Evolutionary conservation across 2,329 filamentous ascomycete genomes (phyloP), one percentile per base, ranked within the genome.

Genomic region (Ophiostoma piceae): DNA sequence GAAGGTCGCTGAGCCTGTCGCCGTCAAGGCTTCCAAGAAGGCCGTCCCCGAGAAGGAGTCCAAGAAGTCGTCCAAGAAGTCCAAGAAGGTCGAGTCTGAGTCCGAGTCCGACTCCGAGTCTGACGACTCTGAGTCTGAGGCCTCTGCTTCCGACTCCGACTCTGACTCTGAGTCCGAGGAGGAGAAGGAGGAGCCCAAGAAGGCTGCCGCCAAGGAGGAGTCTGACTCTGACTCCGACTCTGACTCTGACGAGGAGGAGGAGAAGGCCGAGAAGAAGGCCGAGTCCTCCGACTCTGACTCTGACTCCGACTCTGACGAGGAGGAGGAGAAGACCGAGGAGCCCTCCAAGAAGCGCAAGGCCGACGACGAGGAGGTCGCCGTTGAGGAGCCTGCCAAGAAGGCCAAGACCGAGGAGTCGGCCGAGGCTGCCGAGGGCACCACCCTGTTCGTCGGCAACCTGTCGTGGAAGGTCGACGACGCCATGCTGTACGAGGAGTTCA

Each of bases 401-500:
- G 32, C 84, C 47, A 85, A 88, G 70, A 79, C 78, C 22, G 68
- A 43, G 22, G 64, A 47, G 54, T 84, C 54, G 3, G 57, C 19
- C 3, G 64, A 66, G 43, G 47, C 32, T 37, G 79, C 41, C 7
- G 67, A 70, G 64, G 66, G 69, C 67, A 82, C 83, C 74, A 96
- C 93, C 76, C 88, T 97, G 69, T 97, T 96, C 80, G 88, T 93
- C 74, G 94, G 94, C 75, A 94, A 92, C 84, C 84, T 97, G 73
- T 92, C 91, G 81, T 97, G 93, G 93, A 92, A 89, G 78, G 84
- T 97, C 68, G 92, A 96, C 75, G 94, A 97, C 80, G 88, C 93
- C 74, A 87, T 87, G 82, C 88, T 97, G 73, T 85, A 86, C 74
- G 86, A 90, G 76, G 90, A 94, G 79, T 97, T 97, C 82, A 87